A percentile compares a stretch with the other conserved stretches of the same genome.
Evolutionary conservation across 2,329 filamentous ascomycete species (phyloP).

Genomic region (Paecilomyces sp.): DNA sequence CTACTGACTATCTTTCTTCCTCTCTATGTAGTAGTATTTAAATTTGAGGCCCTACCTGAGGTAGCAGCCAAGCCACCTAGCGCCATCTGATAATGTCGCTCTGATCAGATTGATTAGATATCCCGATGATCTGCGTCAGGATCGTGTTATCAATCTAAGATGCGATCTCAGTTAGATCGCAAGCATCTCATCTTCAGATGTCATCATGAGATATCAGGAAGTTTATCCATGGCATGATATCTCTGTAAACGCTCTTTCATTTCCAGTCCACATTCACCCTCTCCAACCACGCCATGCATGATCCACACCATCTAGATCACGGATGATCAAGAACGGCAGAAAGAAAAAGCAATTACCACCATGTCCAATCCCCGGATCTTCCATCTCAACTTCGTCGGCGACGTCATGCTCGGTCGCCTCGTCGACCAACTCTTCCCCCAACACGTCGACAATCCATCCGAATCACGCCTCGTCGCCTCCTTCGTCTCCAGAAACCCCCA

Average conservation of each 20-base stretch:
- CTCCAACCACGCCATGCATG: neutral
- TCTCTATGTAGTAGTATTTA: neutral
- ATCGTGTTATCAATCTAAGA: neutral
- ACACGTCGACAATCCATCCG: conserved; percentile 21
- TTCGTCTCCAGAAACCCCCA: conserved; percentile 14
- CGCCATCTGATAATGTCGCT: neutral
- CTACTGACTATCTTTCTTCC: neutral
- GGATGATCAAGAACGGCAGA: neutral
- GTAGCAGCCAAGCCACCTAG: neutral
- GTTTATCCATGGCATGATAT: neutral
- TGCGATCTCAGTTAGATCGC: neutral
- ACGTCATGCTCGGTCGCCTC: conserved; percentile 37
- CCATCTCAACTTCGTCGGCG: conserved; percentile 27
- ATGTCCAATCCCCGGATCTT: conserved; percentile 9
- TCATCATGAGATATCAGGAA: neutral
- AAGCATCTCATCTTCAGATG: neutral
- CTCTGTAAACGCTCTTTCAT: too few relatives aligned
- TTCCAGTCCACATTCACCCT: neutral
- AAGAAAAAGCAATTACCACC: neutral
- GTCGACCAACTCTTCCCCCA: conserved; percentile 32
- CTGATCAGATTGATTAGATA: neutral
- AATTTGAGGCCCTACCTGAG: neutral
- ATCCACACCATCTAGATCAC: neutral
- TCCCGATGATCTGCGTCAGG: neutral
- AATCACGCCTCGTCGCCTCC: conserved; percentile 12